Conservation (phyloP, 192 early-diverging fungal genomes). For the Mortierella claussenii region DNA sequence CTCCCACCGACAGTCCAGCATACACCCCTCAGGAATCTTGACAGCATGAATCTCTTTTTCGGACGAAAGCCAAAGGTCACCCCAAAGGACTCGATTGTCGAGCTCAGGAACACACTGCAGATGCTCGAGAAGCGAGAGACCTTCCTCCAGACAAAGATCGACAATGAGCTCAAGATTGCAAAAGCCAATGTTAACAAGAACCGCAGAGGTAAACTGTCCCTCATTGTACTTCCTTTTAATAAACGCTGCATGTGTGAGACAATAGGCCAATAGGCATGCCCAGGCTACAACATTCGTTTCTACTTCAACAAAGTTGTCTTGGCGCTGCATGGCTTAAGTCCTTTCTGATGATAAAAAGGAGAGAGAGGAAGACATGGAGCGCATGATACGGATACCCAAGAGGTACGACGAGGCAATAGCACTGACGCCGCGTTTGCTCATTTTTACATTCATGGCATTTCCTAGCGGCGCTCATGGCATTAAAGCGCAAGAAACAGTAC, state of each 20-base stretch:
- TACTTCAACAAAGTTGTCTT: too few species aligned
- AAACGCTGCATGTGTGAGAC: too few species aligned
- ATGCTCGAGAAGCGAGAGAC: conserved; percentile 97
- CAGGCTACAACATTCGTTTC: too few species aligned
- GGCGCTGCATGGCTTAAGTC: too few species aligned
- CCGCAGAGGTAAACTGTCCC: conserved; percentile 81
- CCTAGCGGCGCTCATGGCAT: conserved; percentile 87
- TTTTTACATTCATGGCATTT: neutral
- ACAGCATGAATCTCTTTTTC: conserved; percentile 87
- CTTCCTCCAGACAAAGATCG: conserved; percentile 87
- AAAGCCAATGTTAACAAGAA: conserved; percentile 93
- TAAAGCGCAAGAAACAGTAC: conserved; percentile 92
- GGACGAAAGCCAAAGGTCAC: conserved; percentile 71
- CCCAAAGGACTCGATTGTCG: conserved; percentile 95
- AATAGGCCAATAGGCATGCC: too few species aligned
- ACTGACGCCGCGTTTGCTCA: conserved; percentile 11
- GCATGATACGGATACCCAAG: too few species aligned
- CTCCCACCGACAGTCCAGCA: too few species aligned
- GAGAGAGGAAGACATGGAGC: neutral
- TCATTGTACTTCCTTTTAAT: too few species aligned
- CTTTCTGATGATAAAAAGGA: too few species aligned
- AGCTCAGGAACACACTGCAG: conserved; percentile 87
- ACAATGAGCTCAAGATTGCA: conserved; percentile 86
- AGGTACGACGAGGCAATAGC: too few species aligned
- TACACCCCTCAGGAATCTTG: too few species aligned